A percentile compares a stretch with the other conserved stretches of the same genome.
Conservation (phyloP, 164 flowering plant species). For the Annona cherimola region DNA sequence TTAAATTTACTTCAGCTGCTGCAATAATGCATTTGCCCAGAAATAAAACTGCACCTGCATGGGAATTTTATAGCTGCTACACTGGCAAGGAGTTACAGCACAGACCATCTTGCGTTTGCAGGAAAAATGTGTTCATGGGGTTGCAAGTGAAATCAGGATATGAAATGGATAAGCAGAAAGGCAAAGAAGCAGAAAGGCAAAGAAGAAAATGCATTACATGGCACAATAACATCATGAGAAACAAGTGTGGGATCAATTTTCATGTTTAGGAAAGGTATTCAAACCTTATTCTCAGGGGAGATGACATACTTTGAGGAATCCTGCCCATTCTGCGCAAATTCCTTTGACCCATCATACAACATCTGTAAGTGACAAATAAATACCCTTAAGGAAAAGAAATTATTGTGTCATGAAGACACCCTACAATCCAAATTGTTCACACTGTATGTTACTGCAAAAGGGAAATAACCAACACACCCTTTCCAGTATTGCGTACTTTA, state of each 20-base stretch:
- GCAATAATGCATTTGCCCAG: background rate
- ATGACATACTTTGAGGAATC: constrained; percentile 61
- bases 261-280: constrained; percentile 11
- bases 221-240: no score
- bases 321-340: constrained; percentile 68
- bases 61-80: background rate
- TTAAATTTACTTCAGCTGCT: background rate
- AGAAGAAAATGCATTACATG: background rate
- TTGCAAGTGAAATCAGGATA: no score
- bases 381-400: background rate
- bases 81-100: background rate
- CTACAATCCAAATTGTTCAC: constrained; percentile 3
- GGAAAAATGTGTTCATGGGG: no score
- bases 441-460: constrained; percentile 28
- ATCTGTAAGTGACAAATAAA: constrained; percentile 40
- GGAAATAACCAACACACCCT: constrained; percentile 92
- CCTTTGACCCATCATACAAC: constrained; percentile 81
- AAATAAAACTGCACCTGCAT: background rate
- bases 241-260: background rate
- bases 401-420: background rate
- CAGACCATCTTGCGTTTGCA: background rate
- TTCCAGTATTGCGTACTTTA: constrained; percentile 89
- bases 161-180: background rate
- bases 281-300: constrained; percentile 78
- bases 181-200: background rate